Evolutionary conservation across 2,329 filamentous ascomycete genomes (phyloP), one percentile per base, ranked within the genome.

Genomic region (Hypoxylon sp.): DNA sequence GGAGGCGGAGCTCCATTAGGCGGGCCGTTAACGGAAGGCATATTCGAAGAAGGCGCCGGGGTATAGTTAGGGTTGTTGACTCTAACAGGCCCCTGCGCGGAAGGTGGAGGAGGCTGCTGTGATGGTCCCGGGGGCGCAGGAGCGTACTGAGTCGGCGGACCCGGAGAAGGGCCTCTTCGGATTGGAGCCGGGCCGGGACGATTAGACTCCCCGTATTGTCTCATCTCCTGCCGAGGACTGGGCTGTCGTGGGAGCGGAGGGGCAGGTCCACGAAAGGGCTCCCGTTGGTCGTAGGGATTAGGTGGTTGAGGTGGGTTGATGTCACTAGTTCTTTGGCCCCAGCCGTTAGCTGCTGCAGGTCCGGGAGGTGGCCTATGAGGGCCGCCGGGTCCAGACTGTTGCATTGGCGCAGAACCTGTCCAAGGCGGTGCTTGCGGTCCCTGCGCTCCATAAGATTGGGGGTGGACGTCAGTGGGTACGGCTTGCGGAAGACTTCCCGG

Each of bases 381-480:
- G 39, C 87, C 86, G 81, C 77, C 76, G 74, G 78, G 79, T 62
- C 80, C 82, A 47, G 80, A 78, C 66, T 80, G 80, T 45, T 80
- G 79, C 65, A 85, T 84, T 52, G 88, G 87, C 45, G 89, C 87
- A 51, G 93, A 92, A 63, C 90, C 91, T 68, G 92, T 92, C 95
- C 95, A 98, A 77, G 96, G 92, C 69, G 94, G 94, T 54, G 91
- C 91, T 55, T 93, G 92, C 63, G 93, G 93, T 9, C 92, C 93
- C 70, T 92, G 91, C 57, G 96, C 90, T 43, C 91, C 92, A 75
- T 98, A 98, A 5, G 94, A 92, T 75, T 97, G 93, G 52, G 95
- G 95, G 77, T 98, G 94, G 21, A 98, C 94, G 79, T 99, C 96
- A 75, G 97, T 95, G 6, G 96, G 95, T 73, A 96, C 88, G n/a